A percentile compares a stretch with the other conserved stretches of the same genome.
phyloP scores from a whole-genome alignment of 768 basidiomycete genomes.

The Russula vinacea region DNA sequence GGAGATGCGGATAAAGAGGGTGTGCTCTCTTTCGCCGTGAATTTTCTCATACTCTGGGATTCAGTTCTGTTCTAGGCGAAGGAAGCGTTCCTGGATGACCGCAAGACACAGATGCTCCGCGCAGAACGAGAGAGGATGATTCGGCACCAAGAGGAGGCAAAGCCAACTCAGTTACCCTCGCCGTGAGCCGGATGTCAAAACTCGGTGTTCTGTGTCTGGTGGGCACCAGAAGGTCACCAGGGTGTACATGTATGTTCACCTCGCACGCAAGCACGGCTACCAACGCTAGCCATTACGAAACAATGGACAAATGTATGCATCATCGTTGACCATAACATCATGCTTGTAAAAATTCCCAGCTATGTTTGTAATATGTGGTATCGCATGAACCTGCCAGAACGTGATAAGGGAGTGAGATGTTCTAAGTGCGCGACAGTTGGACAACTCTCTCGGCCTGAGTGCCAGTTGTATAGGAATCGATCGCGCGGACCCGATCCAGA shows the following conservation, averaged over 20 bases:
- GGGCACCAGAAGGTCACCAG: background rate
- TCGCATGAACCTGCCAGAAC: background rate
- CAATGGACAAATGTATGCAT: background rate
- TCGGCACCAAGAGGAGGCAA: slow-evolving; percentile 1
- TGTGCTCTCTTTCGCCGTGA: slow-evolving; percentile 30
- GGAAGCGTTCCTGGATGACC: slow-evolving; percentile 75
- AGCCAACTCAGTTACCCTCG: background rate
- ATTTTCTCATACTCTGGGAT: background rate
- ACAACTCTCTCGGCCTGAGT: slow-evolving; percentile 16
- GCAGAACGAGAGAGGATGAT: slow-evolving; percentile 56
- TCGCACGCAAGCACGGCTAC: background rate
- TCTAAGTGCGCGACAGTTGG: background rate
- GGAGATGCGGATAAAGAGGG: slow-evolving; percentile 56
- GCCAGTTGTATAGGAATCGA: slow-evolving; percentile 3
- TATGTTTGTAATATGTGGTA: slow-evolving; percentile 3
- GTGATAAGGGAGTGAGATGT: background rate
- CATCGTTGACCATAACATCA: slow-evolving; percentile 2
- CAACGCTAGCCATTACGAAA: background rate
- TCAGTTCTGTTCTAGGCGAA: slow-evolving; percentile 53
- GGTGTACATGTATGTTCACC: background rate
- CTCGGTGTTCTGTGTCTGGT: background rate
- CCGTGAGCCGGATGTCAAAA: background rate
- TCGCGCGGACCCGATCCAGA: slow-evolving; percentile 1
- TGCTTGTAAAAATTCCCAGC: background rate
- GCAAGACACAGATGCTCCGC: slow-evolving; percentile 51